Evolutionary conservation across 495 filamentous ascomycete species (phyloP).

Genomic region (Rusavskia elegans): DNA sequence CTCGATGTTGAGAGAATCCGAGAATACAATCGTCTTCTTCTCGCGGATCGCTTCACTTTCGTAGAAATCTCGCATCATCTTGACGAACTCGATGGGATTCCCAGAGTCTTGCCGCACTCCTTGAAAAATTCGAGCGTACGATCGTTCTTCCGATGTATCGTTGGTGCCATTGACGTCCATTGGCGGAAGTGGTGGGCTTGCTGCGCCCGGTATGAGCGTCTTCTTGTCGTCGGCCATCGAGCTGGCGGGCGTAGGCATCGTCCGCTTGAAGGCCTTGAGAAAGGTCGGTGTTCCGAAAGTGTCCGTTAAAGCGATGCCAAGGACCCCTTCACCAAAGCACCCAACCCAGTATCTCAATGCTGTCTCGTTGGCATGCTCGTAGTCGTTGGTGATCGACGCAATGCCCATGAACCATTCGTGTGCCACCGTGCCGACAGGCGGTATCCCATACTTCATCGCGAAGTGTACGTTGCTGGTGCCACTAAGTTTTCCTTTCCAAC

Average conservation of each 20-base stretch:
- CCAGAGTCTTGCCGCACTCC: conserved; percentile 93
- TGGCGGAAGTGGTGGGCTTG: conserved; percentile 13
- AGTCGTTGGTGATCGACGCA: conserved; percentile 79
- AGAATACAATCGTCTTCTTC: conserved; percentile 92
- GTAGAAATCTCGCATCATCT: conserved; percentile 76
- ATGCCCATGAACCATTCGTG: conserved; percentile 99
- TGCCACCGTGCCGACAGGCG: conserved; percentile 82
- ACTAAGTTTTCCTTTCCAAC: conserved; percentile 52
- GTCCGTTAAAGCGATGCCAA: conserved; percentile 90
- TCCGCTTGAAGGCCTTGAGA: conserved; percentile 63
- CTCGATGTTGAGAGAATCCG: conserved; percentile 84
- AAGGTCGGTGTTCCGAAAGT: conserved; percentile 92
- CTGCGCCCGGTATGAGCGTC: conserved; percentile 18
- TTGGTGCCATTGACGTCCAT: conserved; percentile 15
- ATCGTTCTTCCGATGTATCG: conserved; percentile 19
- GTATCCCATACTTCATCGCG: conserved; percentile 73
- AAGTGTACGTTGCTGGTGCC: conserved; percentile 97
- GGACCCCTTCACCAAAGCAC: conserved; percentile 79
- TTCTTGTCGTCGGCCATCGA: conserved; percentile 19
- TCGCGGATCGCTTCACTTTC: conserved; percentile 56
- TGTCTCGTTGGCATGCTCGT: conserved; percentile 64
- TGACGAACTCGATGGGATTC: conserved; percentile 68
- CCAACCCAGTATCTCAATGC: conserved; percentile 75
- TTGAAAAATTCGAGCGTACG: conserved; percentile 73
- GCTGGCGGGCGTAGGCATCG: conserved; percentile 27